Evolutionary conservation across 768 basidiomycete species (phyloP), one percentile per base, ranked within the genome.

Genomic region (Coprinopsis strossmayeri): DNA sequence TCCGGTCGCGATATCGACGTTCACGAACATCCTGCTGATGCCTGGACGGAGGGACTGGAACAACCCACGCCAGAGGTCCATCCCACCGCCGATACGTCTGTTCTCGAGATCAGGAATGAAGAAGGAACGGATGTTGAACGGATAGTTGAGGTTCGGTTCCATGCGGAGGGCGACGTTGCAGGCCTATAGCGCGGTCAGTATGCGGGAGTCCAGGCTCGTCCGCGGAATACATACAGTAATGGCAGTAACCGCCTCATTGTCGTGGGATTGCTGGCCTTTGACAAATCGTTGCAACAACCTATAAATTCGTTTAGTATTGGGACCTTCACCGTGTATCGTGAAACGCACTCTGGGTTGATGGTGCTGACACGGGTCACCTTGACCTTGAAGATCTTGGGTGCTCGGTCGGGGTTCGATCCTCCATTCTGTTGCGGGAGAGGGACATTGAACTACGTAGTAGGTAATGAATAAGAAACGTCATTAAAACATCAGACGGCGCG

Each of bases 21-120:
- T 91, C 55, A 90, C 69, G 23, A 88, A 61, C 56, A 91, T 74
- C 0, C 68, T 67, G 0, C 79, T 79, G 15, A 81, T 71, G 0
- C 76, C 77, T 2, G 87, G 87, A 18, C 88, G 73, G 11, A 88
- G 74, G 0, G 83, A 85, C 59, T 90, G 88, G 64, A 91, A 90
- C 48, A 85, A 88, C 0, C 88, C 88, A 2, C 87, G 73, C 86
- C 86, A 87, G 0, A 88, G 70, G 12, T 79, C 73, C 2, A 91
- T 70, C 0, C 89, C 87, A 0, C 61, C 59, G 0, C 86, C 83
- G 21, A 88, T 69, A 24, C 64, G 56, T 39, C 68, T 73, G 7
- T 65, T 72, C 45, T 79, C 84, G 1, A 65, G 60, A 1, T 48
- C 38, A 20, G 76, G 63, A 0, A 82, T 84, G 61, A 82, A 91